Evolutionary conservation across 2,329 filamentous ascomycete genomes (phyloP).

Genomic region (Colletotrichum sublineola): DNA sequence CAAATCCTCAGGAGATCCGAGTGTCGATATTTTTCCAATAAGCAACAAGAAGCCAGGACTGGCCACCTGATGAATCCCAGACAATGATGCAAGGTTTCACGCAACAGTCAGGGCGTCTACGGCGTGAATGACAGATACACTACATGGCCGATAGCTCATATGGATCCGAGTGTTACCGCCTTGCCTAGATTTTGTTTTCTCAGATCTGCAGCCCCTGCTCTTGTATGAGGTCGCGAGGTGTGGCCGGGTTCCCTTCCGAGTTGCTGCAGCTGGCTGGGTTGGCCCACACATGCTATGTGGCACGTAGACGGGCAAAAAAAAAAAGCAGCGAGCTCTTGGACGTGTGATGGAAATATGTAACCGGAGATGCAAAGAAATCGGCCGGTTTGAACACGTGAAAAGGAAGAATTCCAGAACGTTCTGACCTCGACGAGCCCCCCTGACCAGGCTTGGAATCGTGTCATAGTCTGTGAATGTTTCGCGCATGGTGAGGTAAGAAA

Average conservation of each 20-base stretch:
- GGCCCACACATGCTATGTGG: slow-evolving; percentile 6
- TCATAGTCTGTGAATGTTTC: slow-evolving; percentile 2
- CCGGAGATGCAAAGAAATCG: slow-evolving; percentile 14
- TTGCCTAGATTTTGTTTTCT: slow-evolving; percentile 14
- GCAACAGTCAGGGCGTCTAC: slow-evolving; percentile 15
- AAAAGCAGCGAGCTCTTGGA: slow-evolving; percentile 5
- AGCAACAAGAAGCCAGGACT: slow-evolving; percentile 24
- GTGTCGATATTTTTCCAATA: slow-evolving; percentile 26
- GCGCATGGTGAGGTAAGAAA: background rate
- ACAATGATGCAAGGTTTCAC: slow-evolving; percentile 33
- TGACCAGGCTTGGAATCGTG: background rate
- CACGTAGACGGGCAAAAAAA: background rate
- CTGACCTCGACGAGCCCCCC: background rate
- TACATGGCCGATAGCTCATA: background rate
- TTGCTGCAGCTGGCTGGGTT: slow-evolving; percentile 10
- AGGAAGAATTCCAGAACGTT: slow-evolving; percentile 14
- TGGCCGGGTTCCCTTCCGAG: slow-evolving; percentile 9
- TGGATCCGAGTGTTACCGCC: slow-evolving; percentile 4
- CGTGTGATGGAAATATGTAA: slow-evolving; percentile 14
- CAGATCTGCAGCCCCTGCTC: slow-evolving; percentile 24
- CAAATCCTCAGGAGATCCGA: slow-evolving; percentile 36
- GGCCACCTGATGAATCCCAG: slow-evolving; percentile 8
- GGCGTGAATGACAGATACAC: slow-evolving; percentile 5
- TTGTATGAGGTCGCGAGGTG: slow-evolving; percentile 11
- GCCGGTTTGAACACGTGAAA: slow-evolving; percentile 22